These are phyloP conservation scores for Phytophthora sansomeana DNA, from an alignment of 352 stramenopile species.

Conservation along the genomic window DNA sequence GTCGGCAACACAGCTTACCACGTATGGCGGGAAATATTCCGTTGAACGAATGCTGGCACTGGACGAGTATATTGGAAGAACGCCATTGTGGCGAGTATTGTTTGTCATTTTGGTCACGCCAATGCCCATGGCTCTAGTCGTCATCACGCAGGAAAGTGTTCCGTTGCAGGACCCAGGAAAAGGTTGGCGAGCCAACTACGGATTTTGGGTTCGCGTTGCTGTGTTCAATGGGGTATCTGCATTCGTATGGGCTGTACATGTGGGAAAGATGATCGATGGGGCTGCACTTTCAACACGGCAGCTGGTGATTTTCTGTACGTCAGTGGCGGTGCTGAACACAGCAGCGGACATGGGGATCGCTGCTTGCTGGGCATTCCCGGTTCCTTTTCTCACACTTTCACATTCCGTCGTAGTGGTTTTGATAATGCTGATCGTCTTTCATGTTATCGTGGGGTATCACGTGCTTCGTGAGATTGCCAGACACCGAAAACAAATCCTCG, in stretches of 20 bases:
- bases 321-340: not conserved
- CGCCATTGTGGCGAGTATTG: not conserved
- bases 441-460: not conserved
- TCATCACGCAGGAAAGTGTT: conserved; percentile 1
- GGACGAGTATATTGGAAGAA: conserved; percentile 2
- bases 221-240: not conserved
- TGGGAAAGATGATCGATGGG: not conserved
- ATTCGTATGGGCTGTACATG: not conserved
- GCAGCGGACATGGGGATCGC: not conserved
- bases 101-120: not conserved
- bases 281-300: not conserved
- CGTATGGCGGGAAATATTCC: conserved; percentile 9
- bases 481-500: not conserved
- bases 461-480: not conserved
- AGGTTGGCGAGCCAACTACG: conserved; percentile 8
- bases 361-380: conserved; percentile 1
- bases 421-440: conserved; percentile 3
- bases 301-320: conserved; percentile 2
- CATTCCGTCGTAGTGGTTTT: not conserved
- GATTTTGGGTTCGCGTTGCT: conserved; percentile 2
- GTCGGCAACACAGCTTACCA: not conserved
- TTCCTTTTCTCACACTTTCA: conserved; percentile 2
- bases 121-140: not conserved
- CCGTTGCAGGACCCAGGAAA: conserved; percentile 2
- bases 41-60: conserved; percentile 11